A percentile compares a stretch with the other conserved stretches of the same genome.
These are phyloP conservation scores for Alternaria triticina DNA, from an alignment of 2,329 filamentous ascomycete species.

Conservation along the genomic window DNA sequence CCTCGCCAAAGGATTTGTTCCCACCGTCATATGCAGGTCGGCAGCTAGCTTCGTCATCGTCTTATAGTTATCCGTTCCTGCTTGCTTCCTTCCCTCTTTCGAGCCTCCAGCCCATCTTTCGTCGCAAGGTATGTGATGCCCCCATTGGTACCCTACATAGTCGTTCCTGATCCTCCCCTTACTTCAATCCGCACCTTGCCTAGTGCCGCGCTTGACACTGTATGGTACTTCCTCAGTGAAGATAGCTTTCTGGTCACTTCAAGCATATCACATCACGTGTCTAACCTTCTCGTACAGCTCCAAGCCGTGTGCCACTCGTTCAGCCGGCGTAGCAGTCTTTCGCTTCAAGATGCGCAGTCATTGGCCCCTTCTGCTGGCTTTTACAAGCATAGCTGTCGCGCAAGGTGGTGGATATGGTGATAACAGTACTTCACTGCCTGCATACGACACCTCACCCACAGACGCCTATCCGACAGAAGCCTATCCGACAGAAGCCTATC, in stretches of 20 bases:
- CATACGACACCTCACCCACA: background rate
- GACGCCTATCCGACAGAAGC: background rate
- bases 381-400: conserved; percentile 22
- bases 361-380: conserved; percentile 31
- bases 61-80: conserved; percentile 38
- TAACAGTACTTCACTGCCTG: background rate
- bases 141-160: background rate
- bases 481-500: background rate
- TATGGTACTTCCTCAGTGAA: background rate
- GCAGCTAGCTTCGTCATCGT: conserved; percentile 22
- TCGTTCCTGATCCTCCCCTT: background rate
- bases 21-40: conserved; percentile 29
- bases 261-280: conserved; percentile 23
- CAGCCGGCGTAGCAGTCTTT: conserved; percentile 34
- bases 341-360: conserved; percentile 41
- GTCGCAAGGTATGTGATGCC: conserved; percentile 35
- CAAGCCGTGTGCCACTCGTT: conserved; percentile 33
- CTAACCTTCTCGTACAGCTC: conserved; percentile 27
- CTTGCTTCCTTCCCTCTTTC: conserved; percentile 18
- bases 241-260: background rate
- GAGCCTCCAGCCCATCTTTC: conserved; percentile 35
- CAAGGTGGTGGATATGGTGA: conserved; percentile 1
- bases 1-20: conserved; percentile 31
- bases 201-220: background rate
- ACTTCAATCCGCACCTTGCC: background rate